Evolutionary conservation across 2,329 filamentous ascomycete genomes (phyloP), one percentile per base, ranked within the genome.

Genomic region (Phialemoniopsis sp.): DNA sequence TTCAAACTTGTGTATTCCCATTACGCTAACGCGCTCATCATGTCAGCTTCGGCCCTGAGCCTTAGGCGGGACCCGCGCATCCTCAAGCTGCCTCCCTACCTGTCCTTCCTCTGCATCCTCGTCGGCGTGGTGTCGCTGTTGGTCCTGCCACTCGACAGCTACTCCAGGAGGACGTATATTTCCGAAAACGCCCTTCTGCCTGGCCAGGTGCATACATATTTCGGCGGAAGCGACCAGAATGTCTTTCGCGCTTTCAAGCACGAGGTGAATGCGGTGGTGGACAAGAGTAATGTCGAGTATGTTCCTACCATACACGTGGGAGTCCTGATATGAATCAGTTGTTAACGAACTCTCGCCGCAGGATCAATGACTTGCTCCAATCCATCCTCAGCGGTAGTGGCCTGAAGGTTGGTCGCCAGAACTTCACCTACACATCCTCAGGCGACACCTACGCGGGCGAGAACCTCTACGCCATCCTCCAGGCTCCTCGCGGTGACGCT

Each of bases 151-250:
- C 74, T 97, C 38, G 78, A 97, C 62, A 79, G 90, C 49, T 95
- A 97, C 68, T 95, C 89, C 37, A 82, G 93, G 48, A 76, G 79
- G 44, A 98, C 91, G 1, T 98, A 98, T 63, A 93, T 98, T 42
- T 97, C 91, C 32, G 93, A 98, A 63, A 98, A 98, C 60, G 93
- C 93, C 10, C 80, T 98, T 28, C 72, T 98, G 13, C 93, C 93
- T 0, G 93, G 90, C 3, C 93, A 98, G 63, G 93, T 97, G 8
- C 91, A 97, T 66, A 95, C 93, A 2, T 98, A 98, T 64, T 98
- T 98, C 58, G 84, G 87, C 7, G 93, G 93, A 14, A 95, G 89
- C 61, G 93, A 98, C 59, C 90, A 97, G 68, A 87, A 96, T 62
- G 80, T 97, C 48, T 90, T 97, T 56, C 78, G 89, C 34, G 93